Evolutionary conservation across 345 rosid genomes (phyloP).

Genomic region (Tarenaya hassleriana): DNA sequence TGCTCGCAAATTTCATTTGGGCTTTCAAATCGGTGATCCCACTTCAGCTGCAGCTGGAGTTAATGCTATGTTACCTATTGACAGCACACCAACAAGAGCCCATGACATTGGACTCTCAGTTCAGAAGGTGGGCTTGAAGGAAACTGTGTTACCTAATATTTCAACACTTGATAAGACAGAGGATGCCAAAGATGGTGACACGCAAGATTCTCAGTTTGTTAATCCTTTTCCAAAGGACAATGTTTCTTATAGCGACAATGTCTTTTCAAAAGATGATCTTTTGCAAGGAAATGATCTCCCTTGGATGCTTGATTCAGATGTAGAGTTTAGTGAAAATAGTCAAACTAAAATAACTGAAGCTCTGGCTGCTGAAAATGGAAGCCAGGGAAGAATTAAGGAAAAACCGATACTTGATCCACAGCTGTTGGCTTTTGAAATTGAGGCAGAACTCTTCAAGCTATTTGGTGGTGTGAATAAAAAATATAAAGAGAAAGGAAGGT

Average conservation of each 20-base stretch:
- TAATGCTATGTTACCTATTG: constrained; percentile 20
- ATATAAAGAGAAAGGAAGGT: constrained; percentile 86
- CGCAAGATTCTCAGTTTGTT: constrained; percentile 28
- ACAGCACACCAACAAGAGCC: constrained; percentile 16
- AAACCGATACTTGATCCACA: constrained; percentile 33
- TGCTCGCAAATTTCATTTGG: constrained; percentile 16
- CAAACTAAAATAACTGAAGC: constrained; percentile 25
- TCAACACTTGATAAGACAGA: constrained; percentile 13
- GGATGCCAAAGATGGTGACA: constrained; percentile 24
- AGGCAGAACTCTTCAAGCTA: constrained; percentile 65
- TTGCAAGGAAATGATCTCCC: constrained; percentile 80
- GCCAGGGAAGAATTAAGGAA: constrained; percentile 13
- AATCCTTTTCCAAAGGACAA: constrained; percentile 38
- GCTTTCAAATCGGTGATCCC: constrained; percentile 20
- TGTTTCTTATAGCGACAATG: constrained; percentile 46
- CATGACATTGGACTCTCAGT: constrained; percentile 14
- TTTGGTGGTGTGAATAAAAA: constrained; percentile 90
- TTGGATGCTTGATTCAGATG: constrained; percentile 55
- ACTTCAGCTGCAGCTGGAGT: constrained; percentile 20
- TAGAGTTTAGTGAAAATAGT: constrained; percentile 26
- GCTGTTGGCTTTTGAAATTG: constrained; percentile 55
- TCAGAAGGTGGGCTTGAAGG: constrained; percentile 15
- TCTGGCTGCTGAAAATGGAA: constrained; percentile 14
- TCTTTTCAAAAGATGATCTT: constrained; percentile 71
- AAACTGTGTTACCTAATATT: constrained; percentile 21